These are phyloP conservation scores for Rhodosporidiobolus odoratus DNA, from an alignment of 768 basidiomycete species.

Conservation along the genomic window DNA sequence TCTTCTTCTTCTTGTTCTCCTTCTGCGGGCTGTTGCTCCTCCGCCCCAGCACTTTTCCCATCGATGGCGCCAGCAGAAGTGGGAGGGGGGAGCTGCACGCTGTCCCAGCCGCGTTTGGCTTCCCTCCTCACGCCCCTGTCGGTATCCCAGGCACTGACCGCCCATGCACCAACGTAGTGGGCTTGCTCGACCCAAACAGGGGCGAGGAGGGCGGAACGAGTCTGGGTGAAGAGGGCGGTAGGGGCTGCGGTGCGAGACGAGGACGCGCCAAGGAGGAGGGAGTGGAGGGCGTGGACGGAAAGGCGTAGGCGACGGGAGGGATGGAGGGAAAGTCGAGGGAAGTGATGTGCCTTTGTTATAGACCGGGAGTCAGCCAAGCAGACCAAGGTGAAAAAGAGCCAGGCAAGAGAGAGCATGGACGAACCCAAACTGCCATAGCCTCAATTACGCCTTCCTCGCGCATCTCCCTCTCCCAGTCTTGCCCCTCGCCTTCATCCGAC, in stretches of 20 bases:
- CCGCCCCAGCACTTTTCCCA: too few relatives aligned
- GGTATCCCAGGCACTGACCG: conserved; percentile 63
- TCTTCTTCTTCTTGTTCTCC: not conserved
- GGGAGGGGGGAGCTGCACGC: not conserved
- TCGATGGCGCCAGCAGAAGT: too few relatives aligned
- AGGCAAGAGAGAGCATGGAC: too few relatives aligned
- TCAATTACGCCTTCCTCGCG: conserved; percentile 52
- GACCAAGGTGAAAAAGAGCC: not conserved
- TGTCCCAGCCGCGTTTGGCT: conserved; percentile 46
- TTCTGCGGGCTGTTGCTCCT: not conserved
- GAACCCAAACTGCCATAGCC: conserved; percentile 86
- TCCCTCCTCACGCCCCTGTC: conserved; percentile 59
- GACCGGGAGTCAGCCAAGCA: not conserved
- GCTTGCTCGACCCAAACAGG: conserved; percentile 53
- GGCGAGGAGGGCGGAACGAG: conserved; percentile 55
- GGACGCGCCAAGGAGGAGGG: conserved; percentile 54
- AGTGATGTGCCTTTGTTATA: conserved; percentile 65
- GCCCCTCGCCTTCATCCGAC: conserved; percentile 50
- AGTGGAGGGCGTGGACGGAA: conserved; percentile 60
- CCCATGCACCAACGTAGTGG: conserved; percentile 67
- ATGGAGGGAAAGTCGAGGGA: conserved; percentile 73
- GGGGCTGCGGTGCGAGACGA: conserved; percentile 48
- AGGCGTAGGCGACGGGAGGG: conserved; percentile 68
- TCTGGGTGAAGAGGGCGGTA: conserved; percentile 46
- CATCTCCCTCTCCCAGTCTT: conserved; percentile 33